A percentile compares a stretch with the other conserved stretches of the same genome.
Conservation (phyloP, 805 yeast species). For the Lachancea lanzarotensis region DNA sequence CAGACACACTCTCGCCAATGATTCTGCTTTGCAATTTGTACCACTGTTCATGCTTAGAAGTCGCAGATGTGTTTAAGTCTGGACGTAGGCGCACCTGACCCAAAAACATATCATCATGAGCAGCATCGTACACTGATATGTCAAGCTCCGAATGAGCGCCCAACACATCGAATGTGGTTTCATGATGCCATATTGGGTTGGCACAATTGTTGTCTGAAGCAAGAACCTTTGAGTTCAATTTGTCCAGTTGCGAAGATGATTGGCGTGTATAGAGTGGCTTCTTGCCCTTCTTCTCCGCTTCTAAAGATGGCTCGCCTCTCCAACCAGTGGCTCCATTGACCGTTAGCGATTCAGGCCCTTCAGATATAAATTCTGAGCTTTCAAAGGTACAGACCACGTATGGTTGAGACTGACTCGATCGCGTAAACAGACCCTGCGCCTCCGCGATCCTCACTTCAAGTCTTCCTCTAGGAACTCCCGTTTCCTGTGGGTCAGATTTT, state of each 20-base stretch:
- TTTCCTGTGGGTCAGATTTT: slow-evolving; percentile 2
- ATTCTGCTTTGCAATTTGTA: slow-evolving; percentile 63
- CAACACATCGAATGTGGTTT: slow-evolving; percentile 86
- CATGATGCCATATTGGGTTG: slow-evolving; percentile 87
- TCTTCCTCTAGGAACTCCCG: slow-evolving; percentile 64
- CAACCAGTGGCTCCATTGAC: slow-evolving; percentile 9
- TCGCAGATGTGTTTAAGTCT: slow-evolving; percentile 32
- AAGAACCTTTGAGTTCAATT: slow-evolving; percentile 17
- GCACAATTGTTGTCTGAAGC: slow-evolving; percentile 12
- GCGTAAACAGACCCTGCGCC: slow-evolving; percentile 62
- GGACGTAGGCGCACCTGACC: slow-evolving; percentile 81
- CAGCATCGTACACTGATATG: slow-evolving; percentile 85
- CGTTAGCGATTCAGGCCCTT: slow-evolving; percentile 52
- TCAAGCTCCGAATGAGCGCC: slow-evolving; percentile 80
- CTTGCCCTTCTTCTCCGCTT: slow-evolving; percentile 23
- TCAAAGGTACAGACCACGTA: slow-evolving; percentile 90
- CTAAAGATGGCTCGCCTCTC: slow-evolving; percentile 19
- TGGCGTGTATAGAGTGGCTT: slow-evolving; percentile 40
- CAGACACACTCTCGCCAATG: slow-evolving; percentile 68
- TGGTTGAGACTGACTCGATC: slow-evolving; percentile 56
- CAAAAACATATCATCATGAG: slow-evolving; percentile 71
- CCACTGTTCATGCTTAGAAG: slow-evolving; percentile 61
- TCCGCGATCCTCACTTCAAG: slow-evolving; percentile 73
- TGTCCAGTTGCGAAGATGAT: slow-evolving; percentile 39
- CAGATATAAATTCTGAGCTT: slow-evolving; percentile 82